A percentile compares a stretch with the other conserved stretches of the same genome.
phyloP scores from a whole-genome alignment of 2,329 filamentous ascomycete genomes.

The Incumbomyces delicatus region DNA sequence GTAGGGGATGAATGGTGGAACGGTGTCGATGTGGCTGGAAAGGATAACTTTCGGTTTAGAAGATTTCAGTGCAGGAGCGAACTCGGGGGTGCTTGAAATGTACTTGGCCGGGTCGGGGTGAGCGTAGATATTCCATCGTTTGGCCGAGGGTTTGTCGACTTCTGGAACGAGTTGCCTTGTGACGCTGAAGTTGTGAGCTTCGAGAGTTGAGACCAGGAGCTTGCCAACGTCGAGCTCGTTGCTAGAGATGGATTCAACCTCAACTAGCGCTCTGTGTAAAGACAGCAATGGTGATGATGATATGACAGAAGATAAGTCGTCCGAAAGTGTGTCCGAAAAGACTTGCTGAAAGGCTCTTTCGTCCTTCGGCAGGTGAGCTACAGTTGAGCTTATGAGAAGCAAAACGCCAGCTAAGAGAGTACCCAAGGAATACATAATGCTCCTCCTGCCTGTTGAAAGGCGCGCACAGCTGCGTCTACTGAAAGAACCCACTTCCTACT shows the following conservation, averaged over 20 bases:
- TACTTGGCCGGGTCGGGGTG: slow-evolving; percentile 35
- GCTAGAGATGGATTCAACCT: slow-evolving; percentile 61
- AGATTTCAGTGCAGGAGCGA: neutral
- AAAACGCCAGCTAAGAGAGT: neutral
- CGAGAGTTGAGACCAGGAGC: slow-evolving; percentile 60
- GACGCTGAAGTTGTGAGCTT: slow-evolving; percentile 50
- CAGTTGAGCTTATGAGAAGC: neutral
- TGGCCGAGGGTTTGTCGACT: slow-evolving; percentile 22
- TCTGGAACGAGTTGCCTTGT: slow-evolving; percentile 44
- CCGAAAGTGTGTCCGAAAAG: neutral
- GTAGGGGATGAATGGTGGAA: slow-evolving; percentile 41
- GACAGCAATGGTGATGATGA: slow-evolving; percentile 48
- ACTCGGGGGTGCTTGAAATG: slow-evolving; percentile 17
- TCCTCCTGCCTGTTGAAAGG: too few relatives aligned
- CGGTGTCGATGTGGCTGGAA: slow-evolving; percentile 73
- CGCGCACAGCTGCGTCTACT: too few relatives aligned
- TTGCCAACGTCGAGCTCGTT: slow-evolving; percentile 59
- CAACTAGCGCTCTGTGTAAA: slow-evolving; percentile 65
- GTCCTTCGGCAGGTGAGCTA: neutral
- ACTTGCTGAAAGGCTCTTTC: neutral
- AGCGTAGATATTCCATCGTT: slow-evolving; percentile 68
- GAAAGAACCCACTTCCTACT: too few relatives aligned
- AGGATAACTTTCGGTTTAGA: slow-evolving; percentile 29
- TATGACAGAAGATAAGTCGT: slow-evolving; percentile 28
- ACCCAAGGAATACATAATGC: neutral